These are phyloP conservation scores for Fragaria nilgerrensis DNA, from an alignment of 306 rosid genomes.

Conservation along the genomic window DNA sequence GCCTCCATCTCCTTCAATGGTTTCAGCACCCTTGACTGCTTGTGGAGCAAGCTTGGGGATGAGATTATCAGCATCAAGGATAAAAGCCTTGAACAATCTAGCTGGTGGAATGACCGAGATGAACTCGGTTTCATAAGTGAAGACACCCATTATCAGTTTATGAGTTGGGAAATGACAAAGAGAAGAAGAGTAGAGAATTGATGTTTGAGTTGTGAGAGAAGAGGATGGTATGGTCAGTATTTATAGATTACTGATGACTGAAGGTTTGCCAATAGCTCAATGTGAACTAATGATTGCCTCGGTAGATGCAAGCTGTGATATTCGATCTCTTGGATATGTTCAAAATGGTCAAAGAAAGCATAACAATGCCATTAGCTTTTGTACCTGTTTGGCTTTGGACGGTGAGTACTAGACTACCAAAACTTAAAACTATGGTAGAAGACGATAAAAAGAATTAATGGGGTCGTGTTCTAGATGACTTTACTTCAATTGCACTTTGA, in stretches of 20 bases:
- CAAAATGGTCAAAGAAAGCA: conserved; percentile 2
- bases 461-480: background rate
- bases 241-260: background rate
- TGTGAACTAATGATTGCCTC: background rate
- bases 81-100: conserved; percentile 36
- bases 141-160: conserved; percentile 35
- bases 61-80: conserved; percentile 23
- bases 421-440: background rate
- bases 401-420: background rate
- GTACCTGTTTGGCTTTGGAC: background rate
- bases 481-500: background rate
- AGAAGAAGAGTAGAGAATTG: background rate
- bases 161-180: background rate
- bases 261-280: background rate
- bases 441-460: background rate
- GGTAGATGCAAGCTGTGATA: background rate
- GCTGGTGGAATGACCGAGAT: conserved; percentile 25
- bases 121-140: conserved; percentile 25
- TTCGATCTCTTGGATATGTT: background rate
- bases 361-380: background rate
- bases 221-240: background rate
- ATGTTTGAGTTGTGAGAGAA: background rate
- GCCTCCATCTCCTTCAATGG: conserved; percentile 44
- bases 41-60: conserved; percentile 32
- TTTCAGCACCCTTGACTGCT: conserved; percentile 19